These are phyloP conservation scores for Kandelia obovata DNA, from an alignment of 345 rosid species.

Conservation along the genomic window DNA sequence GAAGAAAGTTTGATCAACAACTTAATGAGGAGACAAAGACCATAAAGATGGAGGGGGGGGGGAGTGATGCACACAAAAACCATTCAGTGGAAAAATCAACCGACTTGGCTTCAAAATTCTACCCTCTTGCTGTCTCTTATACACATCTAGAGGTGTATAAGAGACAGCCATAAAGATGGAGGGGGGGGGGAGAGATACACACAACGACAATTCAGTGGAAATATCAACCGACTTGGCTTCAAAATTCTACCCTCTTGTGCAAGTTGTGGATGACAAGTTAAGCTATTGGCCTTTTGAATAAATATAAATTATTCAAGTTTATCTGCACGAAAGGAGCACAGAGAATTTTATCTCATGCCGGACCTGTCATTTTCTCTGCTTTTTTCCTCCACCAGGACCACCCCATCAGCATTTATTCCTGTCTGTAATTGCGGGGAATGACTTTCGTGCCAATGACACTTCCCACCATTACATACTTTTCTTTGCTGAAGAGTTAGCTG, in stretches of 20 bases:
- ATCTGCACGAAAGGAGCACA: constrained; percentile 8
- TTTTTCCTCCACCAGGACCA: constrained; percentile 2
- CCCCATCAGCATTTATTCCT: neutral
- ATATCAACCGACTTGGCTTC: constrained; percentile 5
- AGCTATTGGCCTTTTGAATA: constrained; percentile 3
- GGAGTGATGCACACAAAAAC: too few species aligned
- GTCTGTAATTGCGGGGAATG: neutral
- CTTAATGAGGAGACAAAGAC: neutral
- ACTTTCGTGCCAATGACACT: constrained; percentile 8
- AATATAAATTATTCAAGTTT: constrained; percentile 19
- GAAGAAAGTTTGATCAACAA: neutral
- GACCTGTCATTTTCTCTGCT: constrained; percentile 8
- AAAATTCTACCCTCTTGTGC: constrained; percentile 18
- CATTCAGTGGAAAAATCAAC: neutral
- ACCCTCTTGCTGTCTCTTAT: too few species aligned
- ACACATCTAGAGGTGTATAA: too few species aligned
- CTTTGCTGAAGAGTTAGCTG: too few species aligned
- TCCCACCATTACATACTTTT: neutral
- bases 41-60: too few species aligned
- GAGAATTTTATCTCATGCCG: neutral
- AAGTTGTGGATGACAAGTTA: constrained; percentile 27
- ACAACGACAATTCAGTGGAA: neutral
- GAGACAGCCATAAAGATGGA: too few species aligned
- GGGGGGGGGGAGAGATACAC: too few species aligned
- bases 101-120: constrained; percentile 7